Conservation (phyloP, 2,329 filamentous ascomycete species). For the Dactylella cylindrospora region DNA sequence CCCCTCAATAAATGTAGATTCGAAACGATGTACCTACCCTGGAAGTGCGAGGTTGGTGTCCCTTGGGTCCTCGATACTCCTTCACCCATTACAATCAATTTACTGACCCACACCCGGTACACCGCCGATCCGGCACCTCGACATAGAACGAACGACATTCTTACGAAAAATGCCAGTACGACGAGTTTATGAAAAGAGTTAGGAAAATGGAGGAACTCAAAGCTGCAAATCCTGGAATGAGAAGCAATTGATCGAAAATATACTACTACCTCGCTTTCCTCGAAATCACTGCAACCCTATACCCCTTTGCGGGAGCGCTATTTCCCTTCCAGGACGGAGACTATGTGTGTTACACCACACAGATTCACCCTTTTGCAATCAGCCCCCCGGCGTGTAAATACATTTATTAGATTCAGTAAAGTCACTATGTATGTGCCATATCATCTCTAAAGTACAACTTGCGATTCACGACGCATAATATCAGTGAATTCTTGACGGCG, state of each 20-base stretch:
- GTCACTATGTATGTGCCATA: too few relatives aligned
- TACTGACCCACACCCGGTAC: background rate
- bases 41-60: constrained; percentile 87
- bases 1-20: constrained; percentile 92
- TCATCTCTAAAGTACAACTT: too few relatives aligned
- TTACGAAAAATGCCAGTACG: constrained; percentile 99
- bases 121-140: constrained; percentile 30
- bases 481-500: too few relatives aligned
- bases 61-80: background rate
- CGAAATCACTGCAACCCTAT: too few relatives aligned
- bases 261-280: background rate
- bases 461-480: too few relatives aligned
- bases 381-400: too few relatives aligned
- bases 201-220: constrained; percentile 97
- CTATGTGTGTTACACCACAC: too few relatives aligned
- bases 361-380: too few relatives aligned
- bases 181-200: constrained; percentile 97
- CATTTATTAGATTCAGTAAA: too few relatives aligned
- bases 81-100: background rate
- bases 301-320: too few relatives aligned
- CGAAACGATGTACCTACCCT: constrained; percentile 90
- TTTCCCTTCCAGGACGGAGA: too few relatives aligned
- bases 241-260: constrained; percentile 58
- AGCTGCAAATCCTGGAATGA: constrained; percentile 76
- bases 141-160: constrained; percentile 86